phyloP scores from a whole-genome alignment of 192 early-diverging fungal genomes.

The Coemansia sp. region DNA sequence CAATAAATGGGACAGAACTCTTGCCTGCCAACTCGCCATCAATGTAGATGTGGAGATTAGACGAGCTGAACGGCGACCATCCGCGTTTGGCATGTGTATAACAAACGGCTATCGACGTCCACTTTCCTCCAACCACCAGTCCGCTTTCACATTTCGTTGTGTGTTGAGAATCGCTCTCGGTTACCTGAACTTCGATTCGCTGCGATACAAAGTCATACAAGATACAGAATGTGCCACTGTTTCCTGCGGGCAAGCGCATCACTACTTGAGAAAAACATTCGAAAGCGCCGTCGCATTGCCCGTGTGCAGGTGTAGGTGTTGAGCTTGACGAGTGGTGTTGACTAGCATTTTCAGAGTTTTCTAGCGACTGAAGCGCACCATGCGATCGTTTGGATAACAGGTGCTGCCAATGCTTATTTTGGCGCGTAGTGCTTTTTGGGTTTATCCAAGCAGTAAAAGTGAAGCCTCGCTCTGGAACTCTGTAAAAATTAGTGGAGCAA shows the following conservation, averaged over 20 bases:
- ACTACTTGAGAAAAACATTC: conserved; percentile 2
- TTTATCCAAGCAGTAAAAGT: conserved; percentile 32
- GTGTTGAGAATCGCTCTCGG: conserved; percentile 13
- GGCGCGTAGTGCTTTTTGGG: conserved; percentile 4
- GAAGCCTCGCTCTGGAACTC: conserved; percentile 35
- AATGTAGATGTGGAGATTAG: conserved; percentile 35
- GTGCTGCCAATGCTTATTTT: conserved; percentile 17
- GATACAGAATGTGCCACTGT: conserved; percentile 1
- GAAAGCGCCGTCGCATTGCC: background rate
- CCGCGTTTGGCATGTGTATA: conserved; percentile 41
- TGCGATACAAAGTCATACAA: conserved; percentile 11
- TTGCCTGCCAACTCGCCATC: conserved; percentile 28
- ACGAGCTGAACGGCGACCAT: conserved; percentile 46
- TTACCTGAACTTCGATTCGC: conserved; percentile 19
- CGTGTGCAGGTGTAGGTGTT: conserved; percentile 4
- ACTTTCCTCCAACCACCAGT: conserved; percentile 12
- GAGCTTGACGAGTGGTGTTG: conserved; percentile 1
- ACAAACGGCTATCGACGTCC: conserved; percentile 32
- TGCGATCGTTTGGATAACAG: conserved; percentile 12
- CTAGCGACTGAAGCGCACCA: conserved; percentile 11
- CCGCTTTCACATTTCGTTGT: conserved; percentile 17
- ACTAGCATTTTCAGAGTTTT: conserved; percentile 3
- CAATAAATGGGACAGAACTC: conserved; percentile 31
- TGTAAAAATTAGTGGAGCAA: conserved; percentile 17
- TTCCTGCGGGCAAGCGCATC: conserved; percentile 11